Conservation (phyloP, 2,329 filamentous ascomycete genomes). For the Calonectria crousiana region DNA sequence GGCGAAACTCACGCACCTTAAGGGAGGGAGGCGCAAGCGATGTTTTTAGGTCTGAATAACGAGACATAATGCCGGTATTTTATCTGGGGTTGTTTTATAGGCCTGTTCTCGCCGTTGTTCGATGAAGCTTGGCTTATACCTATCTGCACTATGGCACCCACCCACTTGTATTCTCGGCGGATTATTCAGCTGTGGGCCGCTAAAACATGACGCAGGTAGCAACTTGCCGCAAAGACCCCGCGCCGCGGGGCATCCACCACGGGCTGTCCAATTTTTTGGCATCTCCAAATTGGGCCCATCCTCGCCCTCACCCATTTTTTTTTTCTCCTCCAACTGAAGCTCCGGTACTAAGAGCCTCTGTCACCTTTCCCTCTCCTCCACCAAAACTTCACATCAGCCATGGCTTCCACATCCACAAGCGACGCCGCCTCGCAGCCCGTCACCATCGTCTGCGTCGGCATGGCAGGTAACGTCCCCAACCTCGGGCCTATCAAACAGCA, state of each 20-base stretch:
- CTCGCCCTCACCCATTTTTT: constrained; percentile 18
- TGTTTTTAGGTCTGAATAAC: not conserved
- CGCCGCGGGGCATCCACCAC: constrained; percentile 43
- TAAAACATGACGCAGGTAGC: constrained; percentile 10
- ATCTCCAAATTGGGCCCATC: constrained; percentile 36
- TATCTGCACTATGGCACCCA: not conserved
- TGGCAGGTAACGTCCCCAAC: constrained; percentile 76
- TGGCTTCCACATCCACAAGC: constrained; percentile 51
- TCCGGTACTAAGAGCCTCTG: not conserved
- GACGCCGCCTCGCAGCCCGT: constrained; percentile 67
- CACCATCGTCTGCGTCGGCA: constrained; percentile 93
- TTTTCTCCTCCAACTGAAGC: not conserved
- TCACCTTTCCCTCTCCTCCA: not conserved
- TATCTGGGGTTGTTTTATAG: not conserved
- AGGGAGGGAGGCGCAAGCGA: not conserved
- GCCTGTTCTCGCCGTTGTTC: not conserved
- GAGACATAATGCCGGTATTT: not conserved
- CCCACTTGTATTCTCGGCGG: not conserved
- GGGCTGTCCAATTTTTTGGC: constrained; percentile 38
- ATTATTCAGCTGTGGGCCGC: constrained; percentile 8
- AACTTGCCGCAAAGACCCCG: constrained; percentile 41
- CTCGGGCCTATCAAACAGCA: constrained; percentile 5
- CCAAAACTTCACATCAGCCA: constrained; percentile 24
- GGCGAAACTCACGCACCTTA: too few relatives aligned
- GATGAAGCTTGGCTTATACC: not conserved